Base-by-base conservation (phyloP, 495 filamentous ascomycete species). In the Daldinia grandis region DNA sequence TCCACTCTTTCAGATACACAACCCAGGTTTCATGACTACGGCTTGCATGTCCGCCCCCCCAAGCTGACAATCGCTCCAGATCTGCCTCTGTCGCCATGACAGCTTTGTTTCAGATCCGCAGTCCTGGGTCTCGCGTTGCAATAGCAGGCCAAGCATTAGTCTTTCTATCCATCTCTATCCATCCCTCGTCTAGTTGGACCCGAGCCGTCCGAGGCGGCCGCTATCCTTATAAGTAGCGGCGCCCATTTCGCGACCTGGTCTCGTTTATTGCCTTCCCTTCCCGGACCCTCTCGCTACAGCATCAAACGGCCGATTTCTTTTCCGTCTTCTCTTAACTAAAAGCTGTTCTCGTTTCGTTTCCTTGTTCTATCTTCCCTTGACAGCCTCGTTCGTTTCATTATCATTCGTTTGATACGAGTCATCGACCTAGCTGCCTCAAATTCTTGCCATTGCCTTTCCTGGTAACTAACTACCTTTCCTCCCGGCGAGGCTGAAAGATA, bases 361-460 rank as follows among this genome's bases (percentile, higher is more conserved):
- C 27, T 75, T 70, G 68, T 49, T 59, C 74, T 71, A 64, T 73
- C 61, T 50, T 74, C 44, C 62, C 66, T 64, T 69, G 62, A 71
- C 56, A 64, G 61, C 65, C 64, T 73, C 68, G 60, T 77, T 76
- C 68, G 71, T 76, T 76, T 74, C 71, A 76, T 37, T 67, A 66
- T 68, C 78, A 65, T 82, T 83, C 78, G 80, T 81, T 83, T 83
- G 80, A 83, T 73, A 82, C 82, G 80, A 82, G 62, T 74, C 56
- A 65, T 65, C 65, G 54, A 69, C 64, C 42, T 47, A 58, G 54
- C 58, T 72, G 35, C 62, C 55, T 38, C 58, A 38, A 31, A 24
- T 21, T 50, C 56, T 66, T 68, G 38, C 38, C 54, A 51, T 47
- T 65, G 42, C 24, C 37, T 47, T 54, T 66, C 38, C 51, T 35